Evolutionary conservation across 2,329 filamentous ascomycete genomes (phyloP), one percentile per base, ranked within the genome.

Genomic region (Cryphonectria nitschkei): DNA sequence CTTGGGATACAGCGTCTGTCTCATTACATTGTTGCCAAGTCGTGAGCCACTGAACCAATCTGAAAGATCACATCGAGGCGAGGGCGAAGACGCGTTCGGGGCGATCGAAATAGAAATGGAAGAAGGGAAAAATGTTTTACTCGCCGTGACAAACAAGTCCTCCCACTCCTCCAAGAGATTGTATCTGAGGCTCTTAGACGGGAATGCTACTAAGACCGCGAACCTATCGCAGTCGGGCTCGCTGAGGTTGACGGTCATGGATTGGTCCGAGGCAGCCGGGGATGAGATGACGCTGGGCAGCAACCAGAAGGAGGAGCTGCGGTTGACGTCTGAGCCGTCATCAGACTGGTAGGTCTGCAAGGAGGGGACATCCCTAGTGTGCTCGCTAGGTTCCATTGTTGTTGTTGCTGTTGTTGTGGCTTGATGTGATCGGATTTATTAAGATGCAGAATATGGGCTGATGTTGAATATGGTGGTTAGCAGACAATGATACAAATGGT

Each of bases 231-330:
- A 22, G 13, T n/a, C 43, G 11, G 54, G 46, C n/a, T 54, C 11
- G 61, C 61, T 65, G 32, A 54, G 39, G n/a, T 68, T 67, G 41
- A 50, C 65, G 60, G 58, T 43, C 65, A 65, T 56, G 13, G 58
- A 65, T n/a, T 68, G 37, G 37, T 39, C 37, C 9, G 37, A 39
- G 37, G 37, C 37, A 39, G 37, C 37, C 9, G 37, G 37, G 37
- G 52, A 65, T 6, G 61, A 71, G 41, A 14, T 16, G 29, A 65
- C 22, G n/a, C 65, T 70, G 34, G 69, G 68, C 3, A 62, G 56
- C n/a, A 65, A 68, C 69, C 65, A 68, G 60, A 68, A 70, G 32
- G 65, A 61, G 19, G 60, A 60, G 65, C 69, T 63, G 46, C 50
- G 65, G 29, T 64, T 13, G 14, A 70, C 37, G 37, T 68, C 65